These are phyloP conservation scores for Pichia inconspicua DNA, from an alignment of 1,139 yeast genomes.

Conservation along the genomic window DNA sequence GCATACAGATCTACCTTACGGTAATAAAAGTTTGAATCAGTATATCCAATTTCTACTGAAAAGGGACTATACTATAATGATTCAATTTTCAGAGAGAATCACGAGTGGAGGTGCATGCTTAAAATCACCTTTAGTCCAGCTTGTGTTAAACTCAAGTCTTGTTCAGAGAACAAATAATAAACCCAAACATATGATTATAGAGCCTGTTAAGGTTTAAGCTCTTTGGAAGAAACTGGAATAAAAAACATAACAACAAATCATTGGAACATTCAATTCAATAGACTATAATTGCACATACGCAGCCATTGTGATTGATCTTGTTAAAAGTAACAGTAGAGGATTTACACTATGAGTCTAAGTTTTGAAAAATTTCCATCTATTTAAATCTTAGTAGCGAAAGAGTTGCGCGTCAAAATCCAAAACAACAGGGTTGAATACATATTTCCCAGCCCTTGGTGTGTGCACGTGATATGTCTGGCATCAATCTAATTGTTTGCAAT, in stretches of 20 bases:
- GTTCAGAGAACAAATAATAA: constrained; percentile 3
- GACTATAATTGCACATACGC: constrained; percentile 19
- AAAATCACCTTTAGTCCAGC: constrained; percentile 4
- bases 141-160: constrained; percentile 26
- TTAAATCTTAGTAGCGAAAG: neutral
- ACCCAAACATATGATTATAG: constrained; percentile 2
- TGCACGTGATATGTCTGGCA: neutral
- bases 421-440: neutral
- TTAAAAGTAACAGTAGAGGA: neutral
- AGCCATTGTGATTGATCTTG: constrained; percentile 17
- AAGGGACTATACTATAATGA: constrained; percentile 20
- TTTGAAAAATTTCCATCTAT: neutral
- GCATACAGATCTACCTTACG: constrained; percentile 8
- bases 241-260: neutral
- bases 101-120: constrained; percentile 17
- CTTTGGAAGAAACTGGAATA: neutral
- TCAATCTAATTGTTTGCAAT: too few species aligned
- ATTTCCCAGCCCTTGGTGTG: neutral
- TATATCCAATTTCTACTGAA: constrained; percentile 5
- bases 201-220: constrained; percentile 2
- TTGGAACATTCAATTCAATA: neutral
- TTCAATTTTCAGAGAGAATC: constrained; percentile 22
- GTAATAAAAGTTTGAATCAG: constrained; percentile 4
- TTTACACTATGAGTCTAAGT: too few species aligned
- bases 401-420: too few species aligned